These are phyloP conservation scores for Dispira simplex DNA, from an alignment of 192 early-diverging fungal species.

Conservation along the genomic window DNA sequence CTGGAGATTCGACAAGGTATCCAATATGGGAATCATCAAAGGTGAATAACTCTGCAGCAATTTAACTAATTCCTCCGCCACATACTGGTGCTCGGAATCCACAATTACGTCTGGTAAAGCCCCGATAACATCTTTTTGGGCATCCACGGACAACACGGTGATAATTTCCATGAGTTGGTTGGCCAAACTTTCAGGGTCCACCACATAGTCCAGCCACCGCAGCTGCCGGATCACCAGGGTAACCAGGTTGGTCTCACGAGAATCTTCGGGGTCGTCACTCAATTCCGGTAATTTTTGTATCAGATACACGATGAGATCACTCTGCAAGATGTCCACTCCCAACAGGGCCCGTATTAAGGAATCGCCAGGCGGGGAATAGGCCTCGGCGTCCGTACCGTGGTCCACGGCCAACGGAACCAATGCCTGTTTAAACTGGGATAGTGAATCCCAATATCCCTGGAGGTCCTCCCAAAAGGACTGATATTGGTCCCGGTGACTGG, in stretches of 20 bases:
- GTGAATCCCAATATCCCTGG: constrained; percentile 6
- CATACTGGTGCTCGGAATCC: constrained; percentile 48
- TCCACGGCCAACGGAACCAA: not conserved
- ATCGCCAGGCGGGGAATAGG: constrained; percentile 16
- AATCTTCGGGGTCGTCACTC: constrained; percentile 17
- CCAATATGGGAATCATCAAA: constrained; percentile 50
- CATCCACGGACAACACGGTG: constrained; percentile 36
- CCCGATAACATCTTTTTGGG: constrained; percentile 57
- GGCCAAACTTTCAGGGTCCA: constrained; percentile 37
- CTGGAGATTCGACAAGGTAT: constrained; percentile 52
- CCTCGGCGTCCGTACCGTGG: not conserved
- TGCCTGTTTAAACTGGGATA: constrained; percentile 5
- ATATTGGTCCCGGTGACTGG: not conserved
- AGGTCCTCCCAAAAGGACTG: not conserved
- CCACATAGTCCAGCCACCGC: constrained; percentile 58
- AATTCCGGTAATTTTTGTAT: constrained; percentile 48
- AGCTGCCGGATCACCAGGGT: constrained; percentile 54
- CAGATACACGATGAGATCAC: constrained; percentile 29
- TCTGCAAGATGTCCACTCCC: constrained; percentile 39
- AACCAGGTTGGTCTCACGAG: constrained; percentile 24
- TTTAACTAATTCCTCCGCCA: constrained; percentile 39
- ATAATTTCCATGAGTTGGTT: constrained; percentile 53
- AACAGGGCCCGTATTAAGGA: constrained; percentile 44
- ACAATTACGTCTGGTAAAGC: constrained; percentile 59
- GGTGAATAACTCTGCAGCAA: constrained; percentile 38